These are phyloP conservation scores for Plasmodium vinckei DNA, from an alignment of 169 alveolate species.

Conservation along the genomic window DNA sequence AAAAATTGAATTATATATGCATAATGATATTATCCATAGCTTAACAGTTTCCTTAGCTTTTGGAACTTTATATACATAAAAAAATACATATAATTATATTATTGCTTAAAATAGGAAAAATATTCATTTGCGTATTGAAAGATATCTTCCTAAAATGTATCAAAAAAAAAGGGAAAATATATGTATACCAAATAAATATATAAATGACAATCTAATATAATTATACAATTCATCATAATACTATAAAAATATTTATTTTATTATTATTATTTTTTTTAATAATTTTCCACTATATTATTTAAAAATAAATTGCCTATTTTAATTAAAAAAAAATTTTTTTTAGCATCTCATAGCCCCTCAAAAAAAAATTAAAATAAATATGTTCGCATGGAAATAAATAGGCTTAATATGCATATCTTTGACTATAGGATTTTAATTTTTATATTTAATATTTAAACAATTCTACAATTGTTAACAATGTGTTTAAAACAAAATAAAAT, in stretches of 20 bases:
- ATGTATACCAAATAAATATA: constrained; percentile 1
- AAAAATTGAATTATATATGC: too few species aligned
- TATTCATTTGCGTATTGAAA: constrained; percentile 76
- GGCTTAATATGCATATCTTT: too few species aligned
- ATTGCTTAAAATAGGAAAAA: constrained; percentile 72
- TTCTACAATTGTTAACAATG: too few species aligned
- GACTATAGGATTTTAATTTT: too few species aligned
- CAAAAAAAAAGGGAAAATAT: constrained; percentile 8
- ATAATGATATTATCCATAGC: not conserved
- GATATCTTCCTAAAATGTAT: constrained; percentile 59
- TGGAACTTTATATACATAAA: constrained; percentile 14
- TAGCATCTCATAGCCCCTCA: too few species aligned
- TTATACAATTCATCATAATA: not conserved
- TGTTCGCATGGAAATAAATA: too few species aligned
- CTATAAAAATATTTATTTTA: not conserved
- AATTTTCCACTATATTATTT: not conserved
- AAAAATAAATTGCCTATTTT: too few species aligned
- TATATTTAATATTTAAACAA: too few species aligned
- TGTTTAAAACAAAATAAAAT: too few species aligned
- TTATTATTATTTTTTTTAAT: not conserved
- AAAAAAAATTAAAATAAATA: too few species aligned
- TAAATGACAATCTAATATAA: not conserved
- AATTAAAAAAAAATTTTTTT: too few species aligned
- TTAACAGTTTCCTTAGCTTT: constrained; percentile 25
- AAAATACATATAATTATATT: constrained; percentile 8